A percentile compares a stretch with the other conserved stretches of the same genome.
phyloP scores from a whole-genome alignment of 2,329 filamentous ascomycete species.

The Furcasterigmium sp. region DNA sequence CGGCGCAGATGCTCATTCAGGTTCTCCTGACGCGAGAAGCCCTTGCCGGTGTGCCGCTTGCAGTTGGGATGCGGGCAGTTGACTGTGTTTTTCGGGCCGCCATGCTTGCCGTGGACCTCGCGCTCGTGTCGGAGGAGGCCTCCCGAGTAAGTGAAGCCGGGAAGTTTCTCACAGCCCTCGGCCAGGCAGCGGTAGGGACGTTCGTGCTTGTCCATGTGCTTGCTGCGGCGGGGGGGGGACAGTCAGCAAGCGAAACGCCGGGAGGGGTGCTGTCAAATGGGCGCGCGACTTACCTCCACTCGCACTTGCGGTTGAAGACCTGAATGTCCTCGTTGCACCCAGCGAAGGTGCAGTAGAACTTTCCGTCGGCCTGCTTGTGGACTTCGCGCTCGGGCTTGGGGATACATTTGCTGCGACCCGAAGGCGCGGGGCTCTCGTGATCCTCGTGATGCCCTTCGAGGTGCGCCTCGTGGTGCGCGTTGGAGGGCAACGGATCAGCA shows the following conservation, averaged over 20 bases:
- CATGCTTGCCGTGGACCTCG: constrained; percentile 88
- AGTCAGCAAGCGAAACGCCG: constrained; percentile 15
- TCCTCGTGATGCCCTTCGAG: constrained; percentile 13
- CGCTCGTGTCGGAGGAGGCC: constrained; percentile 85
- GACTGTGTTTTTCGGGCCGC: constrained; percentile 79
- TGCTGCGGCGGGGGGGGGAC: constrained; percentile 44
- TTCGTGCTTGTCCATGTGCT: constrained; percentile 98
- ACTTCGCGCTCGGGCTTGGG: constrained; percentile 54
- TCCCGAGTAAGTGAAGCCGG: constrained; percentile 92
- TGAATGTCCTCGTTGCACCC: constrained; percentile 62
- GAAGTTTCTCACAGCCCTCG: constrained; percentile 82
- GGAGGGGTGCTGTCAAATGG: not conserved
- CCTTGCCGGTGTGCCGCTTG: constrained; percentile 82
- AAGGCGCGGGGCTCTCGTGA: constrained; percentile 9
- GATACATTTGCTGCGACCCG: constrained; percentile 44
- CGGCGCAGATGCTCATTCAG: constrained; percentile 88
- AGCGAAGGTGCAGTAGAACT: constrained; percentile 67
- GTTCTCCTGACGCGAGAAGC: constrained; percentile 91
- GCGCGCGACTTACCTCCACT: constrained; percentile 76
- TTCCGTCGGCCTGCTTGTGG: constrained; percentile 63
- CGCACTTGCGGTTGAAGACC: constrained; percentile 77
- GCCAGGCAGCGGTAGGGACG: constrained; percentile 83
- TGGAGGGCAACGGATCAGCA: constrained; percentile 21
- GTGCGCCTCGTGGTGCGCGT: not conserved
- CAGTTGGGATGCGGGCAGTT: constrained; percentile 84